Base-by-base conservation (phyloP, 495 filamentous ascomycete genomes). In the Talaromyces trachyspermus region DNA sequence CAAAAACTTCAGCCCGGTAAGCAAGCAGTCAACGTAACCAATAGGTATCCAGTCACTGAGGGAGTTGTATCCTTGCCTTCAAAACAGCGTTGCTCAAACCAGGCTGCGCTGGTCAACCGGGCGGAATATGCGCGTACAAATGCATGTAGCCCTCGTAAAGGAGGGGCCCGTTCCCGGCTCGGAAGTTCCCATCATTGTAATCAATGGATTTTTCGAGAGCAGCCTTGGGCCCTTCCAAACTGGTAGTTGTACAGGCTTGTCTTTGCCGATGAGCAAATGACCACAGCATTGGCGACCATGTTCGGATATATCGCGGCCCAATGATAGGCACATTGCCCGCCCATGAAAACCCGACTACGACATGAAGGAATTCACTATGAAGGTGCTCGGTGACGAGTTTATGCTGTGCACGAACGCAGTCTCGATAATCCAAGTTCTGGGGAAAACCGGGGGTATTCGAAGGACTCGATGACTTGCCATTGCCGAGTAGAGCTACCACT, bases 161-260 rank as follows among this genome's bases (percentile, higher is more conserved):
- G 50, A 9, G 5, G 4, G 27, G 7, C 8, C 19, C 35, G 14
- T 29, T 48, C 51, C 41, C 56, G 63, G 52, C 74, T 62, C 49
- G 70, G 61, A 29, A 56, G 45, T 9, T 55, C 68, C 71, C 71
- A 74, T 30, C 68, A 53, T 49, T 72, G 69, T 48, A 70, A 49
- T 52, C 59, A 22, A 51, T 54, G 12, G 52, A 66, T 30, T 46
- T 59, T 46, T 51, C 46, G 18, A 85, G 56, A 2, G 80, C 76
- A 29, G 63, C 66, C 54, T 83, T 85, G 0, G 81, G 75, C 0
- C 81, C 81, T 52, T 85, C 81, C 4, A 85, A 84, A 81, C 9
- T 83, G 79, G 36, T 82, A 71, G 49, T 85, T 86, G 50, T 85
- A 82, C 36, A 80, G 55, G 40, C 75, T 76, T 5, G 79, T 83